phyloP scores from a whole-genome alignment of 352 stramenopile genomes.

The Pythium phragmitis region DNA sequence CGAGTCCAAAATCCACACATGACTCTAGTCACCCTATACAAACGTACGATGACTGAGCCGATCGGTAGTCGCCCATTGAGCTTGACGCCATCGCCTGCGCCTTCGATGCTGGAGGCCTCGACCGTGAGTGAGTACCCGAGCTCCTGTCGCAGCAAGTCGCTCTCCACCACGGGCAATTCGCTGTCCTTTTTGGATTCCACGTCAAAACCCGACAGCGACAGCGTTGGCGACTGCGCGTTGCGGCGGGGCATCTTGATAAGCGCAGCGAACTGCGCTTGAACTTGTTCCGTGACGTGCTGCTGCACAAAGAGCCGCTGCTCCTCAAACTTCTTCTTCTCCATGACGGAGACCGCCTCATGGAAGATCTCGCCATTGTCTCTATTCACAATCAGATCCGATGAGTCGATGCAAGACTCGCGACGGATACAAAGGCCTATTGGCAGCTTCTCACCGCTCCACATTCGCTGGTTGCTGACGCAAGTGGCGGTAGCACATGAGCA shows the following conservation, averaged over 20 bases:
- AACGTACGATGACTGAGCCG: slow-evolving; percentile 67
- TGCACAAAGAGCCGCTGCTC: slow-evolving; percentile 80
- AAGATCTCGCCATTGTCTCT: slow-evolving; percentile 77
- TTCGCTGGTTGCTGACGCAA: slow-evolving; percentile 54
- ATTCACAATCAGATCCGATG: not conserved
- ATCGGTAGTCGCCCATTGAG: slow-evolving; percentile 56
- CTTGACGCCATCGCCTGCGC: slow-evolving; percentile 75
- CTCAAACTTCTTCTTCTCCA: slow-evolving; percentile 80
- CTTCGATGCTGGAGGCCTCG: slow-evolving; percentile 56
- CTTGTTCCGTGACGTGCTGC: slow-evolving; percentile 56
- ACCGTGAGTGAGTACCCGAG: slow-evolving; percentile 77
- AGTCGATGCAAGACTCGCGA: not conserved
- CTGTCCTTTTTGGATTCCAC: slow-evolving; percentile 26
- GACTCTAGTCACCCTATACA: not conserved
- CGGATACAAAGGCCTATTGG: not conserved
- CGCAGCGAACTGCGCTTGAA: slow-evolving; percentile 55
- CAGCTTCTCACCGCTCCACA: slow-evolving; percentile 36
- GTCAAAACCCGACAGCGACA: slow-evolving; percentile 73
- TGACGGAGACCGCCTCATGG: slow-evolving; percentile 60
- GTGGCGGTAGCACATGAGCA: slow-evolving; percentile 76
- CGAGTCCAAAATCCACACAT: not conserved
- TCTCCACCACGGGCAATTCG: slow-evolving; percentile 32
- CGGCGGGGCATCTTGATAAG: slow-evolving; percentile 55
- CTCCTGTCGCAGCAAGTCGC: slow-evolving; percentile 45
- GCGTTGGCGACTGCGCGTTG: slow-evolving; percentile 33